Conservation (phyloP, 192 early-diverging fungal species). For the Blastocladiella britannica region DNA sequence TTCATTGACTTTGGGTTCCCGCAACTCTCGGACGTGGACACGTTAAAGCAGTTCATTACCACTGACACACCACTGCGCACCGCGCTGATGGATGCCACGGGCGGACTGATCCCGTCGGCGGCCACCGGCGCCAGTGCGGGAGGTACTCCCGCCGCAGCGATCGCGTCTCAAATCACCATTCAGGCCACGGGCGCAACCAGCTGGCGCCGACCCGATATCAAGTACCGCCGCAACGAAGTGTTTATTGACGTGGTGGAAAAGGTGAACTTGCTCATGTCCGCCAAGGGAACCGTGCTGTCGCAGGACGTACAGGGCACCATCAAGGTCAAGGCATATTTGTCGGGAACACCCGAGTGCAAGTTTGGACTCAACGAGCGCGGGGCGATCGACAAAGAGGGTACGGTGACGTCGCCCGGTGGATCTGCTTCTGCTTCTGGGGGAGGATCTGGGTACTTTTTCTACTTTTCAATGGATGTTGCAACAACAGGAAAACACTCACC, state of each 20-base stretch:
- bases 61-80: constrained; percentile 32
- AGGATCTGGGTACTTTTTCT: no score
- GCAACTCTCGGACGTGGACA: constrained; percentile 64
- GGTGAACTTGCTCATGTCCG: constrained; percentile 76
- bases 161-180: constrained; percentile 66
- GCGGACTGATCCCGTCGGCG: not conserved
- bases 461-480: no score
- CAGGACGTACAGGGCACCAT: constrained; percentile 78
- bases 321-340: constrained; percentile 83
- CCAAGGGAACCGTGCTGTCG: constrained; percentile 68
- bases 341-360: constrained; percentile 94
- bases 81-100: constrained; percentile 3
- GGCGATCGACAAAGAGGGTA: no score
- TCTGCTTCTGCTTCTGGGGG: no score
- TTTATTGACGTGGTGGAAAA: constrained; percentile 98
- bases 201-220: constrained; percentile 83
- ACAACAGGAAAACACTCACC: no score
- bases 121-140: no score
- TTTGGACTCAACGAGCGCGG: constrained; percentile 79
- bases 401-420: no score
- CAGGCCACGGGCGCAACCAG: constrained; percentile 88
- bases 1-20: constrained; percentile 74
- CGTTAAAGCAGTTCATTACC: constrained; percentile 67
- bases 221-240: constrained; percentile 93
- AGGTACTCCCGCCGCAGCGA: constrained; percentile 10